A percentile compares a stretch with the other conserved stretches of the same genome.
Conservation (phyloP, 768 basidiomycete genomes). For the Lactarius tabidus region DNA sequence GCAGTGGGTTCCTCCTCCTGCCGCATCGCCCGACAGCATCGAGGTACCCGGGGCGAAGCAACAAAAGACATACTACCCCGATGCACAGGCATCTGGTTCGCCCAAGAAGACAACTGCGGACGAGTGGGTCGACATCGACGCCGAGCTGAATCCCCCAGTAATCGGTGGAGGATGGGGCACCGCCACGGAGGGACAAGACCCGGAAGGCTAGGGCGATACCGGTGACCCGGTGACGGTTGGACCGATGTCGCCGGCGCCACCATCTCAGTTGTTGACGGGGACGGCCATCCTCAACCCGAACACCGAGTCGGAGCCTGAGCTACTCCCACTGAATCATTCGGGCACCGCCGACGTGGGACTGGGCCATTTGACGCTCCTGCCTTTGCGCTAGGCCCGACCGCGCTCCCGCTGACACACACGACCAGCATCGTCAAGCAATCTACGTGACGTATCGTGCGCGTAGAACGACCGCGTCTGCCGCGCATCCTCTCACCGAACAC, state of each 20-base stretch:
- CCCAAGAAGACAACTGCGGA: neutral
- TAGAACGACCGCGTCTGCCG: conserved; percentile 38
- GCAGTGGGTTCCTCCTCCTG: conserved; percentile 6
- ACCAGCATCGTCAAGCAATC: conserved; percentile 65
- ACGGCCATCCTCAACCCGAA: neutral
- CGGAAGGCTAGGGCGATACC: conserved; percentile 16
- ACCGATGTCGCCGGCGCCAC: neutral
- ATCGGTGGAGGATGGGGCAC: conserved; percentile 9
- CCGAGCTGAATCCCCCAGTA: neutral
- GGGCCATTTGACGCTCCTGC: conserved; percentile 31
- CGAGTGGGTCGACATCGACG: neutral
- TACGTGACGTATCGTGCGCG: conserved; percentile 50
- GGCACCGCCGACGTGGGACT: conserved; percentile 15
- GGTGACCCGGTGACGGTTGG: no score
- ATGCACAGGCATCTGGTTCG: neutral
- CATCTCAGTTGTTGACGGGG: neutral
- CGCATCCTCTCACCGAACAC: conserved; percentile 22
- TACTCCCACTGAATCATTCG: neutral
- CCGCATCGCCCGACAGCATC: conserved; percentile 13
- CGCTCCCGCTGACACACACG: conserved; percentile 57
- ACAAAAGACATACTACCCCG: conserved; percentile 24
- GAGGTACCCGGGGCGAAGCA: conserved; percentile 28
- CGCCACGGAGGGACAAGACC: neutral
- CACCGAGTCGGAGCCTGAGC: neutral
- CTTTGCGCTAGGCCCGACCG: conserved; percentile 52